Conservation (phyloP, 306 rosid species). For the Pterocarpus macrocarpus region DNA sequence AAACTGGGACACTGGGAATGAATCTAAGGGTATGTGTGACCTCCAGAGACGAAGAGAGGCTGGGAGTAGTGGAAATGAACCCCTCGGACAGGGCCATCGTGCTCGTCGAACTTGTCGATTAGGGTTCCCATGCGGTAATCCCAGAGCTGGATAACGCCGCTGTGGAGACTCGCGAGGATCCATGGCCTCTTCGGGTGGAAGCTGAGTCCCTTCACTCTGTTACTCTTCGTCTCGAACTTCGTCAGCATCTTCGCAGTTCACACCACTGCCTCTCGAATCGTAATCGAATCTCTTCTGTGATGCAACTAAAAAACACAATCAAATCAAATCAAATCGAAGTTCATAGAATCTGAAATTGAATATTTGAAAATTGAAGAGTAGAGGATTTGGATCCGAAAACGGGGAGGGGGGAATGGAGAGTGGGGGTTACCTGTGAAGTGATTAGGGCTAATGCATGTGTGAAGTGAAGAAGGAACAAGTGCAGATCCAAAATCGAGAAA, state of each 20-base stretch:
- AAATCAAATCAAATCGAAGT: background rate
- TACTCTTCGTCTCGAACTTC: conserved; percentile 97
- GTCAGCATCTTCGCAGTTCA: conserved; percentile 65
- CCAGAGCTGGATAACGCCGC: conserved; percentile 99
- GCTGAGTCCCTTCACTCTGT: conserved; percentile 95
- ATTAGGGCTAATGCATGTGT: background rate
- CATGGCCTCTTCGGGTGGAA: conserved; percentile 95
- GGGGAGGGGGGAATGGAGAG: background rate
- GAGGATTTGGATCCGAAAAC: background rate
- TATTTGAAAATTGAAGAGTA: background rate
- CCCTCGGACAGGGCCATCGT: conserved; percentile 97
- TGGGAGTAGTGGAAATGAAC: conserved; percentile 95
- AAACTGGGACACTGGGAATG: background rate
- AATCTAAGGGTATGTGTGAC: conserved; percentile 45
- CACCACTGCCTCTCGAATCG: background rate
- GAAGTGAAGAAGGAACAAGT: background rate
- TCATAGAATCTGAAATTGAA: background rate
- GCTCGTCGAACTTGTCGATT: conserved; percentile 94
- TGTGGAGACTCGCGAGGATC: conserved; percentile 98
- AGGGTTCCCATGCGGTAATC: conserved; percentile 99
- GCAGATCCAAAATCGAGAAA: background rate
- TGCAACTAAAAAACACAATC: background rate
- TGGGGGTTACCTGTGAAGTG: background rate
- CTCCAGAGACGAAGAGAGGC: conserved; percentile 97
- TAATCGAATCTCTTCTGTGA: background rate